Evolutionary conservation across 768 basidiomycete species (phyloP).

Genomic region (Rhodotorula graminis): DNA sequence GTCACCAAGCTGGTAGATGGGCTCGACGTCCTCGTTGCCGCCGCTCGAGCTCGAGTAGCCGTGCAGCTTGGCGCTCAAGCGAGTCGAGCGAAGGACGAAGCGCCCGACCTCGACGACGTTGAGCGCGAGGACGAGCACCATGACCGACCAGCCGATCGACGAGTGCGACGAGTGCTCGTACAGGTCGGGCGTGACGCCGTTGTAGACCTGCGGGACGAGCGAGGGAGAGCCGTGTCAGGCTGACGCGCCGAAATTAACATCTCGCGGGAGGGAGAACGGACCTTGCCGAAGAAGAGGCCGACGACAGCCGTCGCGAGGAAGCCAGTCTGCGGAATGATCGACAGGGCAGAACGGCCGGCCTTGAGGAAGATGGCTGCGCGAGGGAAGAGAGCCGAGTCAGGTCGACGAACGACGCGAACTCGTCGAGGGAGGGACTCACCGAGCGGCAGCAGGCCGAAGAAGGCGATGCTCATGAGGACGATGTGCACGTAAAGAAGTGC

Average conservation of each 20-base stretch:
- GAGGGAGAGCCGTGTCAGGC: slow-evolving; percentile 49
- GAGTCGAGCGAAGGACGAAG: slow-evolving; percentile 12
- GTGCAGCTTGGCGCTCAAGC: background rate
- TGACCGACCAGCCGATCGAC: slow-evolving; percentile 58
- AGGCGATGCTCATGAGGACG: slow-evolving; percentile 69
- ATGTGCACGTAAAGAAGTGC: slow-evolving; percentile 55
- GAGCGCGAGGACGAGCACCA: slow-evolving; percentile 53
- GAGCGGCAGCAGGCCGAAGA: slow-evolving; percentile 74
- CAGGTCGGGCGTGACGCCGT: slow-evolving; percentile 76
- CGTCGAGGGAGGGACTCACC: slow-evolving; percentile 56
- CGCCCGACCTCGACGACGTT: slow-evolving; percentile 55
- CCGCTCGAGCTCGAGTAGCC: too few species aligned
- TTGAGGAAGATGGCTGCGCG: slow-evolving; percentile 69
- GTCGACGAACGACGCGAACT: too few species aligned
- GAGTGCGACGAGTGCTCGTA: slow-evolving; percentile 58
- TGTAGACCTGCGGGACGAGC: slow-evolving; percentile 65
- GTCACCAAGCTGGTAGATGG: slow-evolving; percentile 7
- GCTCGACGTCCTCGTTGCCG: background rate
- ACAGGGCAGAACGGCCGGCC: slow-evolving; percentile 65
- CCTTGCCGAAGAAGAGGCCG: slow-evolving; percentile 61
- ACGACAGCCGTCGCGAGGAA: slow-evolving; percentile 63
- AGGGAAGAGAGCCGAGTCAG: background rate
- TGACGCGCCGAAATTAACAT: too few species aligned
- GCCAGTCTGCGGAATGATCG: slow-evolving; percentile 56
- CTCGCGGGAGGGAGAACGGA: too few species aligned